Evolutionary conservation across 1,284 basidiomycete genomes (phyloP).

Genomic region (Mycocalia duriaeana): DNA sequence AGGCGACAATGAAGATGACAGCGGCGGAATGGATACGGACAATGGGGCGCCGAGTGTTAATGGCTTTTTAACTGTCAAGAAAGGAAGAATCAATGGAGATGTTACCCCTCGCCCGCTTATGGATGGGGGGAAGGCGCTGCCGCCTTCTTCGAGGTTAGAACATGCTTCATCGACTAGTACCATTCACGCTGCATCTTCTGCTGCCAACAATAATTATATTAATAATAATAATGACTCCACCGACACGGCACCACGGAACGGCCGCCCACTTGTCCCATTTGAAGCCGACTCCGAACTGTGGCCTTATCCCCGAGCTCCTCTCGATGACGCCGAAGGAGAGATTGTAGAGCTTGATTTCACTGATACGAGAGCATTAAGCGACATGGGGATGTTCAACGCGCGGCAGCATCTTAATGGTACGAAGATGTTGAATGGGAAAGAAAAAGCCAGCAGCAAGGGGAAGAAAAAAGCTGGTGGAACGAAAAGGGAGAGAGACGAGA

Average conservation of each 20-base stretch:
- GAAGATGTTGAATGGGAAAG: conserved; percentile 9
- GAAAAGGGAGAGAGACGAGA: conserved; percentile 38
- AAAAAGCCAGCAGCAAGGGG: conserved; percentile 25
- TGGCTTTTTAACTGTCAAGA: neutral
- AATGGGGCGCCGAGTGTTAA: conserved; percentile 19
- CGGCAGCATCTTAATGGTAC: conserved; percentile 10
- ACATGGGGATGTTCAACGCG: conserved; percentile 47
- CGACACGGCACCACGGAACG: conserved; percentile 17
- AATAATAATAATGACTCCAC: too few relatives aligned
- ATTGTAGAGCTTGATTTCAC: conserved; percentile 69
- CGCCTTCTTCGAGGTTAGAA: conserved; percentile 15
- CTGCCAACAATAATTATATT: conserved; percentile 8
- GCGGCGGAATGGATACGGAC: conserved; percentile 32
- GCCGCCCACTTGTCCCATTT: conserved; percentile 47
- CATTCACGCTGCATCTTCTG: conserved; percentile 12
- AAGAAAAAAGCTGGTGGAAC: conserved; percentile 31
- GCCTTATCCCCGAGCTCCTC: conserved; percentile 54
- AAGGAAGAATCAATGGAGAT: conserved; percentile 25
- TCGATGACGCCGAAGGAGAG: conserved; percentile 29
- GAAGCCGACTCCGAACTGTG: conserved; percentile 56
- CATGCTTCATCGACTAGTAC: conserved; percentile 21
- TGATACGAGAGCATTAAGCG: conserved; percentile 63
- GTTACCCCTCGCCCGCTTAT: conserved; percentile 23
- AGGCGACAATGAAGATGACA: conserved; percentile 60
- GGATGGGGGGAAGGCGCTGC: too few relatives aligned